These are phyloP conservation scores for Debaryomyces tyrocola DNA, from an alignment of 805 yeast species.

Conservation along the genomic window DNA sequence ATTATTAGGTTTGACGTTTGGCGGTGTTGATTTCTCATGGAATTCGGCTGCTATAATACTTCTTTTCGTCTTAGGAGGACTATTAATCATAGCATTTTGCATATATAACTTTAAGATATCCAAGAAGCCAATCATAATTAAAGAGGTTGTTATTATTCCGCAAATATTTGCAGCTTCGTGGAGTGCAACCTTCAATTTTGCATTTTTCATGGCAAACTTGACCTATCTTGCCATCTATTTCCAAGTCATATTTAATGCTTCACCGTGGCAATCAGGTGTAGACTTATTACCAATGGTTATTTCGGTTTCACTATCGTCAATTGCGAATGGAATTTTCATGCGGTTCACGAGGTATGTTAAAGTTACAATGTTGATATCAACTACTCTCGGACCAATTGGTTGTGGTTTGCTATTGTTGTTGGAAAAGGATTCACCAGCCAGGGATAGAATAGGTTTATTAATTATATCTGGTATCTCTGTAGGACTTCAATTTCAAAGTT, in stretches of 20 bases:
- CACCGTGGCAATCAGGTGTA: conserved; percentile 38
- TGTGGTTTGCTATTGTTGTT: conserved; percentile 32
- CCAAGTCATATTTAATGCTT: conserved; percentile 36
- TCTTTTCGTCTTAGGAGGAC: conserved; percentile 48
- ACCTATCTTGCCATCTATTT: conserved; percentile 38
- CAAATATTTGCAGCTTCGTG: conserved; percentile 39
- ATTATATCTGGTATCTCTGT: conserved; percentile 34
- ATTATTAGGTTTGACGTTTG: conserved; percentile 53
- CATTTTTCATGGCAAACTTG: conserved; percentile 39
- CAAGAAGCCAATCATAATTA: conserved; percentile 47
- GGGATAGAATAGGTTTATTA: conserved; percentile 31
- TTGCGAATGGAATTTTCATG: conserved; percentile 31
- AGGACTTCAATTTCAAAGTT: conserved; percentile 38
- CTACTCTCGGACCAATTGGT: conserved; percentile 33
- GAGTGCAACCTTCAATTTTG: conserved; percentile 33
- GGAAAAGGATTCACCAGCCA: conserved; percentile 17
- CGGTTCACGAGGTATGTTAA: conserved; percentile 28
- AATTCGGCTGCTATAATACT: conserved; percentile 51
- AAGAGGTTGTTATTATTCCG: conserved; percentile 35
- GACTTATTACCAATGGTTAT: conserved; percentile 36
- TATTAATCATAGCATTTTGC: conserved; percentile 31
- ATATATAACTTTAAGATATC: conserved; percentile 45
- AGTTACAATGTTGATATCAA: conserved; percentile 29
- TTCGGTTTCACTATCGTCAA: conserved; percentile 32
- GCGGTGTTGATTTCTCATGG: conserved; percentile 56